phyloP scores from a whole-genome alignment of 495 filamentous ascomycete genomes.

The Bathelium albidoporum region DNA sequence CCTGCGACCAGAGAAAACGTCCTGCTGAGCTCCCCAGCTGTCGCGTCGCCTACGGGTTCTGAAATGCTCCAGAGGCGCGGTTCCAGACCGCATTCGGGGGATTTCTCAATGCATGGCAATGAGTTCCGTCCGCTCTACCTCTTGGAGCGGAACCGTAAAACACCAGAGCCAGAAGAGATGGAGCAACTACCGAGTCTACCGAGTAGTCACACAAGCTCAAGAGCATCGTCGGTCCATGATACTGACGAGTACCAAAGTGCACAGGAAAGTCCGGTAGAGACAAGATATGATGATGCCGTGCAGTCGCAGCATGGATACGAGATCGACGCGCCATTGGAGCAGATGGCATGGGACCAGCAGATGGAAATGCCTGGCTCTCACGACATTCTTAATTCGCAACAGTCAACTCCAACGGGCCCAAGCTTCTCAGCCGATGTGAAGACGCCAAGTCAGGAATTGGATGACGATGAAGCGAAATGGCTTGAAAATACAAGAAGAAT shows the following conservation, averaged over 20 bases:
- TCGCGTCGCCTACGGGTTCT: slow-evolving; percentile 7
- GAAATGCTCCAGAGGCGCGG: not conserved
- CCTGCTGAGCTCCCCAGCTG: slow-evolving; percentile 15
- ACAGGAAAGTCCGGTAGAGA: slow-evolving; percentile 14
- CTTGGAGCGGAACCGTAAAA: slow-evolving; percentile 32
- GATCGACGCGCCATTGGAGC: not conserved
- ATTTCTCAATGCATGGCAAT: slow-evolving; percentile 7
- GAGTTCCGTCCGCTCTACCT: slow-evolving; percentile 34
- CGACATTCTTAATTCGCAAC: slow-evolving; percentile 26
- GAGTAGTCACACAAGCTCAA: slow-evolving; percentile 24
- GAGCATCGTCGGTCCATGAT: slow-evolving; percentile 24
- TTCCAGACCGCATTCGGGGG: not conserved
- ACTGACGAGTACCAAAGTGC: slow-evolving; percentile 34
- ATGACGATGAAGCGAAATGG: not conserved
- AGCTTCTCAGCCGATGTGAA: slow-evolving; percentile 12
- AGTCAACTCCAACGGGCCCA: slow-evolving; percentile 28
- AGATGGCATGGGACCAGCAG: not conserved
- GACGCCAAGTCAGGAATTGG: not conserved
- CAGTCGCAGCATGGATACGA: not conserved
- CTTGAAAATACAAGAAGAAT: not conserved
- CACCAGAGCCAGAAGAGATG: slow-evolving; percentile 23
- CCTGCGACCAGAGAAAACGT: slow-evolving; percentile 15
- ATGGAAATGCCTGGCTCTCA: slow-evolving; percentile 10
- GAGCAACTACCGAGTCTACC: slow-evolving; percentile 28
- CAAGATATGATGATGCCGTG: not conserved